Conservation (phyloP, 2,329 filamentous ascomycete genomes). For the Emericellopsis atlantica region DNA sequence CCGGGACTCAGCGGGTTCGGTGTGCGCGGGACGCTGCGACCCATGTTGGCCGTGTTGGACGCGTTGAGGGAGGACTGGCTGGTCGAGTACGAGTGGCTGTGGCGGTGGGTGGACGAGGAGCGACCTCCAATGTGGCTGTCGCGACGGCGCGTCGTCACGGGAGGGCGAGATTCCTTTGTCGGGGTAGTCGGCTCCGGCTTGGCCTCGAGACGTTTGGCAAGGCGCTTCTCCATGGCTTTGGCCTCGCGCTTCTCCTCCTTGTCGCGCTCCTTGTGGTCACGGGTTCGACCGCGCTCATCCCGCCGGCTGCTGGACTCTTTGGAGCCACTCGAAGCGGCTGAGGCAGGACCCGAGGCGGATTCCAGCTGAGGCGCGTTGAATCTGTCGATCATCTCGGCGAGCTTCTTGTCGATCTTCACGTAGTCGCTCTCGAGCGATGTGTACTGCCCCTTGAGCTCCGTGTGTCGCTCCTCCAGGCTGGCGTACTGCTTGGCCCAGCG, state of each 20-base stretch:
- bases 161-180: constrained; percentile 13
- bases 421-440: not conserved
- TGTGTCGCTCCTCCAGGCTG: not conserved
- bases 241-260: constrained; percentile 8
- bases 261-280: constrained; percentile 6
- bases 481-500: not conserved
- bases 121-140: constrained; percentile 21
- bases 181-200: not conserved
- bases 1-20: constrained; percentile 10
- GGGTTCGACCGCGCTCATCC: constrained; percentile 10
- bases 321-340: constrained; percentile 7
- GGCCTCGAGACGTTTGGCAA: constrained; percentile 21
- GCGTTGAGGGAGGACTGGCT: not conserved
- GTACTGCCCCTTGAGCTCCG: constrained; percentile 4
- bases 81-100: constrained; percentile 4
- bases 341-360: constrained; percentile 6
- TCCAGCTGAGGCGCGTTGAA: constrained; percentile 8
- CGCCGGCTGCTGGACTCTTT: constrained; percentile 14
- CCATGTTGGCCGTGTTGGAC: not conserved
- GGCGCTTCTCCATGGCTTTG: constrained; percentile 19
- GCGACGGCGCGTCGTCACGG: constrained; percentile 10
- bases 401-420: not conserved
- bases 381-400: constrained; percentile 6
- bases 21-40: constrained; percentile 15
- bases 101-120: constrained; percentile 13